phyloP scores from a whole-genome alignment of 148 eudicot species.

The Pouteria glomerata region DNA sequence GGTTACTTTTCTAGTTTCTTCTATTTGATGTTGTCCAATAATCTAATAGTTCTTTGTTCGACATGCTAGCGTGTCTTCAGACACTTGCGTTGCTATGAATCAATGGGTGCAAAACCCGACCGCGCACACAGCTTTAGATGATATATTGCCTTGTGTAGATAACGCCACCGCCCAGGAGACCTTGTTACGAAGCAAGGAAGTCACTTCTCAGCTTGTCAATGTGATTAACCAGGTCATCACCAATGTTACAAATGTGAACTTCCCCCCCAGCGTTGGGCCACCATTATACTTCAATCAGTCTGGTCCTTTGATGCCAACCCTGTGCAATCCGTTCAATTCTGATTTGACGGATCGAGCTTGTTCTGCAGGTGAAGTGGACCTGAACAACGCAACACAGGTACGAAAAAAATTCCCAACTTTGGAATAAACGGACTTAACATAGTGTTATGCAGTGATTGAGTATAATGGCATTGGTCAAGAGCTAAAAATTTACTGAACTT shows the following conservation, averaged over 20 bases:
- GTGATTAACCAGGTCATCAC: conserved; percentile 75
- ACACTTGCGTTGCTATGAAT: conserved; percentile 75
- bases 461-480: not conserved
- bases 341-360: conserved; percentile 61
- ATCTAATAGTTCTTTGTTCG: conserved; percentile 1
- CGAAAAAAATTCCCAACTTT: not conserved
- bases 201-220: conserved; percentile 64
- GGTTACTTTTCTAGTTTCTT: not conserved
- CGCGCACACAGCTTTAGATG: conserved; percentile 82
- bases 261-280: conserved; percentile 50
- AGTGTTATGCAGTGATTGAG: not conserved
- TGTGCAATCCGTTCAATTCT: conserved; percentile 70
- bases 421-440: no score
- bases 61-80: conserved; percentile 61
- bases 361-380: conserved; percentile 53
- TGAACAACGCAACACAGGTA: conserved; percentile 88
- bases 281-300: conserved; percentile 87
- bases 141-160: conserved; percentile 85
- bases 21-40: not conserved
- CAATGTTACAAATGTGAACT: conserved; percentile 73
- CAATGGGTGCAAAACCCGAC: conserved; percentile 81
- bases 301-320: conserved; percentile 63
- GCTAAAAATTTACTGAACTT: not conserved
- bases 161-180: conserved; percentile 78
- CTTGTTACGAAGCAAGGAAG: conserved; percentile 67